phyloP scores from a whole-genome alignment of 257 asterid species.

The Salvia miltiorrhiza region DNA sequence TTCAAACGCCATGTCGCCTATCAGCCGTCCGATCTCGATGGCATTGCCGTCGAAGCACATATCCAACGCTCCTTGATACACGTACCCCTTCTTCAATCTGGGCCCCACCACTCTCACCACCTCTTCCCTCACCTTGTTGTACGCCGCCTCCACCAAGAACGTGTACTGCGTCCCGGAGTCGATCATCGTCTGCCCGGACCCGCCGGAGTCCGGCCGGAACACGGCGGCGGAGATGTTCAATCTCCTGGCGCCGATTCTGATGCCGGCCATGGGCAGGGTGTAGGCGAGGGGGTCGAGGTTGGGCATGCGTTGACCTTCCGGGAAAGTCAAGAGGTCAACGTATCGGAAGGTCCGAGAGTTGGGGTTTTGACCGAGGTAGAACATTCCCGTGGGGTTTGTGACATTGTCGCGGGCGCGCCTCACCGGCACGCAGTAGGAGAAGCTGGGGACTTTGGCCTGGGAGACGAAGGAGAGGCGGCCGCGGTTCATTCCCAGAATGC shows the following conservation, averaged over 20 bases:
- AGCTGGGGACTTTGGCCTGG: constrained; percentile 57
- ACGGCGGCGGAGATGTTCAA: constrained; percentile 43
- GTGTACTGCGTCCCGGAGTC: constrained; percentile 93
- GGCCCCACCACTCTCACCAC: constrained; percentile 50
- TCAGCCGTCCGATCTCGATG: constrained; percentile 31
- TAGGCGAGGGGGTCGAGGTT: constrained; percentile 76
- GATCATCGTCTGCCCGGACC: constrained; percentile 84
- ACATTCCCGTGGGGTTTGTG: constrained; percentile 48
- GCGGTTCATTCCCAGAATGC: constrained; percentile 84
- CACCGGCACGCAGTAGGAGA: constrained; percentile 77
- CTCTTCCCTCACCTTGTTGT: constrained; percentile 49
- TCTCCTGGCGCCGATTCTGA: constrained; percentile 45
- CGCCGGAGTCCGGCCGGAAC: constrained; percentile 65
- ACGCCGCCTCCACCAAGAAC: constrained; percentile 62
- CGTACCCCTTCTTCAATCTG: constrained; percentile 50
- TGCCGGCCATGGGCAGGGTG: constrained; percentile 50
- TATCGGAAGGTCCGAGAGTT: constrained; percentile 48
- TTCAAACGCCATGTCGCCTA: constrained; percentile 58
- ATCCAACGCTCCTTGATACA: constrained; percentile 53
- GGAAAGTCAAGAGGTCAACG: constrained; percentile 42
- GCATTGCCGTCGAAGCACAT: constrained; percentile 67
- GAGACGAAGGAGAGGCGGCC: constrained; percentile 75
- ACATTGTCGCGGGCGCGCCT: constrained; percentile 16
- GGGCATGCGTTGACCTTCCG: constrained; percentile 55
- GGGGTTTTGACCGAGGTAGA: constrained; percentile 71